A percentile compares a stretch with the other conserved stretches of the same genome.
Evolutionary conservation across 2,329 filamentous ascomycete genomes (phyloP).

Genomic region (Coniochaeta prunicola): DNA sequence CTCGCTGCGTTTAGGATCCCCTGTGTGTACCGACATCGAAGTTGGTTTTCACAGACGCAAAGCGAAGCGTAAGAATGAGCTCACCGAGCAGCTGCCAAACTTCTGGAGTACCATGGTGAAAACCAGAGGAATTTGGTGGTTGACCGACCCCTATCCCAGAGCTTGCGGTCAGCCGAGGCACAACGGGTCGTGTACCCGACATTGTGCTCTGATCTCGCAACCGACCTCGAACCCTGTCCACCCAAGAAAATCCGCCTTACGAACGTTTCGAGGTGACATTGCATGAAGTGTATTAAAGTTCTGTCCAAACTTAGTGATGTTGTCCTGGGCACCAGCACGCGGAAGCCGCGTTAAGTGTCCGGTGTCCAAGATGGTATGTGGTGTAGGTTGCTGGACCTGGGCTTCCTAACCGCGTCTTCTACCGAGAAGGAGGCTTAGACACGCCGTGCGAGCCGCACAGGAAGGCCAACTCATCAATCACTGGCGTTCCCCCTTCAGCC

Average conservation of each 20-base stretch:
- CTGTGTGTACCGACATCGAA: background rate
- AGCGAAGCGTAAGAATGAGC: background rate
- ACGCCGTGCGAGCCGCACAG: background rate
- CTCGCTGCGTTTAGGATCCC: background rate
- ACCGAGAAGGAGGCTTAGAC: constrained; percentile 1
- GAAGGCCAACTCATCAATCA: background rate
- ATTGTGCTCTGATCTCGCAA: background rate
- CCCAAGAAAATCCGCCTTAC: background rate
- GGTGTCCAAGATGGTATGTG: background rate
- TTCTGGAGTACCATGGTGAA: background rate
- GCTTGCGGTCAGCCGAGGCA: background rate
- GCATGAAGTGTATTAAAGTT: background rate
- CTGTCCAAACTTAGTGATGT: background rate
- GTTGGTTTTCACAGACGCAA: background rate
- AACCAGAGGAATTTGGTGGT: background rate
- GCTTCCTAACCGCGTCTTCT: background rate
- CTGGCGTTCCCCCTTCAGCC: background rate
- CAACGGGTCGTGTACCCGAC: background rate
- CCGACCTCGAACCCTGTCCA: background rate
- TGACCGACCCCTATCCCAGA: background rate
- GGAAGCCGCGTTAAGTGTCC: background rate
- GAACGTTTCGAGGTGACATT: background rate
- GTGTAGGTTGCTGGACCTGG: background rate
- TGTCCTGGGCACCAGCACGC: background rate
- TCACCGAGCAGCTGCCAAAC: background rate